Evolutionary conservation across 176 grass and related monocot genomes (phyloP).

Genomic region (Hsuehochloa calcarea): DNA sequence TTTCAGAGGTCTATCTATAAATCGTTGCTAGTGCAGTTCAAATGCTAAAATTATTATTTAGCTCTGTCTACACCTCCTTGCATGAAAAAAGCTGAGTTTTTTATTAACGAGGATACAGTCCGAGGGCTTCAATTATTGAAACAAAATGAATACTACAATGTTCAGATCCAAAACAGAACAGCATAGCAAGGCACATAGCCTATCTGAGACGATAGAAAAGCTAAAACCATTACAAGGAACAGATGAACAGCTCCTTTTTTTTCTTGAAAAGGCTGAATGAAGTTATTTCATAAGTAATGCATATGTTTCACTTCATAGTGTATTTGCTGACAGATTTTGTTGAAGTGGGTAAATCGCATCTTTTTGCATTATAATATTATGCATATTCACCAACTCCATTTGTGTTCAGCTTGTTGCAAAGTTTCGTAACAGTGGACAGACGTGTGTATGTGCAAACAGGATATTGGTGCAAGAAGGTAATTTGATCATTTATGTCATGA

Average conservation of each 20-base stretch:
- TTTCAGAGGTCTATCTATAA: neutral
- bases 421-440: conserved; percentile 95
- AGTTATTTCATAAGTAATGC: neutral
- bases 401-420: conserved; percentile 86
- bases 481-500: conserved; percentile 16
- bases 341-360: conserved; percentile 7
- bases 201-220: neutral
- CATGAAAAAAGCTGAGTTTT: neutral
- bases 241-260: neutral
- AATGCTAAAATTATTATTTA: neutral
- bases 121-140: neutral
- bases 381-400: conserved; percentile 14
- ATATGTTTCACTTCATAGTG: neutral
- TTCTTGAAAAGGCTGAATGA: neutral
- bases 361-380: conserved; percentile 11
- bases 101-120: neutral
- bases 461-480: conserved; percentile 98
- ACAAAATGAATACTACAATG: neutral
- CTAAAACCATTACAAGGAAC: conserved; percentile 1
- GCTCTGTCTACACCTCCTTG: neutral
- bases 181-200: neutral
- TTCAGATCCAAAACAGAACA: conserved; percentile 8
- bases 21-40: neutral
- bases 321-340: neutral
- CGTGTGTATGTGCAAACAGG: conserved; percentile 96